Base-by-base conservation (phyloP, 805 yeast genomes). In the Saccharomycodes ludwigii region DNA sequence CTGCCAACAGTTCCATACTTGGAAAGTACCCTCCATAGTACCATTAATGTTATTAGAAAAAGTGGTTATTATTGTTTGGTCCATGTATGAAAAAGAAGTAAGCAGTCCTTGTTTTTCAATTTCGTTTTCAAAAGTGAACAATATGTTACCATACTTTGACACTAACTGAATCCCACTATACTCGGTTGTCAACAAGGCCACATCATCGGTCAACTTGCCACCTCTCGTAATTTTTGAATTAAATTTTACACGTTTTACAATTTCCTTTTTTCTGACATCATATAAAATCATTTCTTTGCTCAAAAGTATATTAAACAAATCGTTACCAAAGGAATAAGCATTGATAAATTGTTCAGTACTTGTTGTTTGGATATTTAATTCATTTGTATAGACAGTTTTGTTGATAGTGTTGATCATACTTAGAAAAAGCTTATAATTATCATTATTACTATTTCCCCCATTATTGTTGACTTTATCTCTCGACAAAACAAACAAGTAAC, bases 1-100 rank as follows among this genome's bases (percentile, higher is more conserved):
- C 38, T 44, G 44, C 53, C 55, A 54, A 17, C 48, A 32, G 18
- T 42, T 35, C 52, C 56, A 48, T 3, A 41, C 12, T 29, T 46
- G 47, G 19, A 46, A 45, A 5, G 38, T 30, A 4, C 57, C 58
- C 3, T 40, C 30, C 10, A 31, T 35, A 4, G 48, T 33, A 3
- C n/a, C n/a, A n/a, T n/a, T n/a, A n/a, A n/a, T n/a, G n/a, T n/a
- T n/a, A n/a, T n/a, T n/a, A n/a, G n/a, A n/a, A n/a, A n/a, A n/a
- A n/a, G 39, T 38, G 2, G 44, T 24, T 4, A 52, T 24, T 12
- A 50, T 17, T 7, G 34, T 9, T 9, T 34, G 34, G 26, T 45
- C 50, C 8, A 40, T 22, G 17, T 37, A 38, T 1, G 40, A 21
- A 35, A 46, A 43, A 30, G 38, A 40, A 2, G 54, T 21, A 12